phyloP scores from a whole-genome alignment of 176 grass and related monocot species.

The Carex kokanica region DNA sequence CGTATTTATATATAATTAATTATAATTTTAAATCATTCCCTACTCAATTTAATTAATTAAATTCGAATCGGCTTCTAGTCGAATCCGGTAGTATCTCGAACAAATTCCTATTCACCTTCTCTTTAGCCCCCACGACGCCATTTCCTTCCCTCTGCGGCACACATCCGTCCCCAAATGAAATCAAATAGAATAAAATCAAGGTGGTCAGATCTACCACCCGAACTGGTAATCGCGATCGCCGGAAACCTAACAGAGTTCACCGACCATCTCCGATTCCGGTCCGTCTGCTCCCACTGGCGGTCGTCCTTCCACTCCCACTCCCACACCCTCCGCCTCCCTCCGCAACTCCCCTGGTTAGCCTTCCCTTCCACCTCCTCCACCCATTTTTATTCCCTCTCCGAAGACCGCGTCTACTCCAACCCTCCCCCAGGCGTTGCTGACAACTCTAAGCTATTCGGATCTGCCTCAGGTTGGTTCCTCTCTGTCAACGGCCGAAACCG shows the following conservation, averaged over 20 bases:
- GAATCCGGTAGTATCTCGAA: too few species aligned
- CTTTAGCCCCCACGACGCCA: too few species aligned
- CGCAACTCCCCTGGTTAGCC: not conserved
- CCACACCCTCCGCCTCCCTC: not conserved
- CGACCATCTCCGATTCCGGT: not conserved
- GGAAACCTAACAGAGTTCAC: not conserved
- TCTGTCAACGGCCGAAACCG: not conserved
- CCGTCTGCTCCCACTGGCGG: conserved; percentile 25
- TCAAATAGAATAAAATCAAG: not conserved
- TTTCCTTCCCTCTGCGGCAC: too few species aligned
- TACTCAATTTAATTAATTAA: too few species aligned
- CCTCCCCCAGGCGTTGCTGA: not conserved
- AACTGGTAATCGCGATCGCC: conserved; percentile 11
- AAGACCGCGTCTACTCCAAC: not conserved
- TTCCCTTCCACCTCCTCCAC: not conserved
- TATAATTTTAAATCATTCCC: too few species aligned
- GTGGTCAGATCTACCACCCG: conserved; percentile 15
- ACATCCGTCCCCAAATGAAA: too few species aligned
- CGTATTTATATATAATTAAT: too few species aligned
- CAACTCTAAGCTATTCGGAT: not conserved
- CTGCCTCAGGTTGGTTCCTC: not conserved
- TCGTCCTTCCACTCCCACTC: not conserved
- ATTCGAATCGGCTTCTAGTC: too few species aligned
- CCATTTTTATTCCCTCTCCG: not conserved
- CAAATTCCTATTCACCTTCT: too few species aligned